Base-by-base conservation (phyloP, 768 basidiomycete genomes). In the Boletellus ananas region DNA sequence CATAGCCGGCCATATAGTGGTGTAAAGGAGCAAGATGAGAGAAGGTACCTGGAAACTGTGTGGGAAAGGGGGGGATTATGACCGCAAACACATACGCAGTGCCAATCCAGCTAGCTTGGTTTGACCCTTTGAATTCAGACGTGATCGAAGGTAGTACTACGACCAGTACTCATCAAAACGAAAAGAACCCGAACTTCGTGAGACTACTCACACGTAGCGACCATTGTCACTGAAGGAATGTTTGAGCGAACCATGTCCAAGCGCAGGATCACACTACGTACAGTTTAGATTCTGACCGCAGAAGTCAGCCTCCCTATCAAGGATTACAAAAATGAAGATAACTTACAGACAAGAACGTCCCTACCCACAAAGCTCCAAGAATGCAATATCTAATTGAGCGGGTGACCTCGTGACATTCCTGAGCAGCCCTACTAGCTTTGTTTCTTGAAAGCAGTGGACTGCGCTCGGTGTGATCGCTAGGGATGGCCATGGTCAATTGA, bases 1-100 rank as follows among this genome's bases (percentile, higher is more conserved):
- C 79, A 85, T 6, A 91, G 72, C 3, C 87, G 79, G 20, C 88
- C 88, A 60, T 90, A 90, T 6, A 90, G 72, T 0, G 86, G 88
- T 0, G 88, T 90, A 55, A 90, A 90, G 3, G 87, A 86, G 64
- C 84, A 87, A 4, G 80, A 85, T 4, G 88, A 84, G 13, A 90
- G 77, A 8, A 90, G 69, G 65, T 87, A 90, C 25, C 50, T 57
- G 38, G 50, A 4, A 27, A 23, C 33, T 16, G 14, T 7, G 25
- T 20, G 4, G 7, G 29, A 11, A n/a, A 18, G 4, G 23, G 1
- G 23, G 4, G 20, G 34, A 11, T 38, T 23, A 6, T 34, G 33
- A 21, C 17, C 13, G n/a, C 7, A 18, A 23, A 34, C 23, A 48
- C 56, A 17, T 48, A 63, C 62, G 62, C 50, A 6, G 62, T 64